Conservation (phyloP, 805 yeast genomes). For the Yarrowia bubula region DNA sequence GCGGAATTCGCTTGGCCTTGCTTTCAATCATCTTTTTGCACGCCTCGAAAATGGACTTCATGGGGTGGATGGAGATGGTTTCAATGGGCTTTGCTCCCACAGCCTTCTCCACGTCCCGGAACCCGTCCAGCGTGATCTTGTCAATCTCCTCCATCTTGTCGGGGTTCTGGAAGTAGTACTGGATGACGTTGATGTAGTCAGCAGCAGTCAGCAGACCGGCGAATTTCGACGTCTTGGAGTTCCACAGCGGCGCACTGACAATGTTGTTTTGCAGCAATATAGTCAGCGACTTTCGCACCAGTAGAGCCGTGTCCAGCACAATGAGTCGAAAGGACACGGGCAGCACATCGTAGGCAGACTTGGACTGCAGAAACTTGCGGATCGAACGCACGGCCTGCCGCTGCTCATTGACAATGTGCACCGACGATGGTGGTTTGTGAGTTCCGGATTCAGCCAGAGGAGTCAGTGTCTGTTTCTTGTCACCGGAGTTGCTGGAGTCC, state of each 20-base stretch:
- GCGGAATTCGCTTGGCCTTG: slow-evolving; percentile 88
- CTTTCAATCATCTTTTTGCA: slow-evolving; percentile 87
- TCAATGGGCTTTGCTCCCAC: slow-evolving; percentile 85
- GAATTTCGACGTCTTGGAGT: slow-evolving; percentile 79
- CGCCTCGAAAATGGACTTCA: slow-evolving; percentile 84
- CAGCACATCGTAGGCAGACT: slow-evolving; percentile 92
- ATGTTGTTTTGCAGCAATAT: slow-evolving; percentile 88
- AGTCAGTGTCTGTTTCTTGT: not conserved
- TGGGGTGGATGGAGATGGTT: slow-evolving; percentile 85
- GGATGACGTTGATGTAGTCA: slow-evolving; percentile 92
- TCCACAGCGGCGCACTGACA: slow-evolving; percentile 97
- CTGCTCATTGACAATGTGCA: slow-evolving; percentile 50
- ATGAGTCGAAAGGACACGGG: slow-evolving; percentile 93
- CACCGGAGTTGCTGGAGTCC: not conserved
- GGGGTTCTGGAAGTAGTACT: slow-evolving; percentile 83
- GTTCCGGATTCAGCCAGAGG: not conserved
- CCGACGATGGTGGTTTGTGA: slow-evolving; percentile 5
- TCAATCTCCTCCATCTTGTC: slow-evolving; percentile 87
- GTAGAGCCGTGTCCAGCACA: slow-evolving; percentile 85
- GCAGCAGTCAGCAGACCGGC: slow-evolving; percentile 91
- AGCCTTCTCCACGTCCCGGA: slow-evolving; percentile 80
- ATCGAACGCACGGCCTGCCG: slow-evolving; percentile 77
- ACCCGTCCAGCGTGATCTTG: slow-evolving; percentile 76
- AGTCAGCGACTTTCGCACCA: slow-evolving; percentile 86
- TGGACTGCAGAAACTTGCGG: slow-evolving; percentile 76